These are phyloP conservation scores for Ceratocystis albifundus DNA, from an alignment of 2,329 filamentous ascomycete genomes.

Conservation along the genomic window DNA sequence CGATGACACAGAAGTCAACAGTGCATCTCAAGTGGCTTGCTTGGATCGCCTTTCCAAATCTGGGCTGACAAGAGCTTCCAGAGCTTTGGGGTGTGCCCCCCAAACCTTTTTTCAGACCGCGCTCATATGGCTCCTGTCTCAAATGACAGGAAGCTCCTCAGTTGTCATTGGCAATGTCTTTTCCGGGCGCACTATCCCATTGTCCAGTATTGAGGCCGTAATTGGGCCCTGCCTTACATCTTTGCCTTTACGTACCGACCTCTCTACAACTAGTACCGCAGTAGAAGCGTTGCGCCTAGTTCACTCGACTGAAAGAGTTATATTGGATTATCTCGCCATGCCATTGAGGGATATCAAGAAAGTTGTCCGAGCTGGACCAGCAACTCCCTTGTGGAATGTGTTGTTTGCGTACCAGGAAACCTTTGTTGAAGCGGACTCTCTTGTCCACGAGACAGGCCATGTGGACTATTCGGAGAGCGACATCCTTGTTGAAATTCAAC, in stretches of 20 bases:
- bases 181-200: slow-evolving; percentile 65
- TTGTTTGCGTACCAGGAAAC: slow-evolving; percentile 80
- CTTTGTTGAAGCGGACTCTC: slow-evolving; percentile 31
- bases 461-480: slow-evolving; percentile 65
- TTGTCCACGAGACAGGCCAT: slow-evolving; percentile 46
- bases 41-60: background rate
- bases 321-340: slow-evolving; percentile 51
- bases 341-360: slow-evolving; percentile 60
- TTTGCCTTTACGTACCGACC: slow-evolving; percentile 57
- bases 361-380: slow-evolving; percentile 42
- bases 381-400: slow-evolving; percentile 57
- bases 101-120: slow-evolving; percentile 57
- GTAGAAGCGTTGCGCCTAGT: slow-evolving; percentile 51
- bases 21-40: background rate
- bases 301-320: slow-evolving; percentile 53
- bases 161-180: slow-evolving; percentile 67
- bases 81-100: background rate
- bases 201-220: slow-evolving; percentile 58
- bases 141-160: slow-evolving; percentile 53
- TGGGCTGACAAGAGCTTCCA: background rate
- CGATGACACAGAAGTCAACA: background rate
- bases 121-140: slow-evolving; percentile 52
- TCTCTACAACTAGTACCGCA: slow-evolving; percentile 40
- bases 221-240: slow-evolving; percentile 72
- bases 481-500: slow-evolving; percentile 65